Evolutionary conservation across 495 filamentous ascomycete genomes (phyloP).

Genomic region (Penicillium longicatenatum): DNA sequence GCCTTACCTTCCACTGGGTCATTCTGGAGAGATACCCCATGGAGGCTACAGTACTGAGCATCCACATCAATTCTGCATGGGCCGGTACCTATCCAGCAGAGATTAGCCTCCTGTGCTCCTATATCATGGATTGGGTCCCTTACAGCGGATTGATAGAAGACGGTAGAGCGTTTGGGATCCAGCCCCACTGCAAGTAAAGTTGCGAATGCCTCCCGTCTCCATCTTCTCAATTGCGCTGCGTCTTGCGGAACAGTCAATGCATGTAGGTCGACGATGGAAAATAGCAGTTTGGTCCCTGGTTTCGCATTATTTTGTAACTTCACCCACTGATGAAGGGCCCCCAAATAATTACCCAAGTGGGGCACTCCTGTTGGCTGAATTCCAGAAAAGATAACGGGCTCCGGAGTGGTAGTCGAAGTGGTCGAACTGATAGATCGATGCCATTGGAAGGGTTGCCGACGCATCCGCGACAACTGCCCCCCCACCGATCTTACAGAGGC

Average conservation of each 20-base stretch:
- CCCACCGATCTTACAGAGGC: slow-evolving; percentile 7
- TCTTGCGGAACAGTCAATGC: slow-evolving; percentile 81
- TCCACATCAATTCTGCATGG: slow-evolving; percentile 94
- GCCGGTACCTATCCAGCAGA: slow-evolving; percentile 58
- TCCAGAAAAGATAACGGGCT: slow-evolving; percentile 74
- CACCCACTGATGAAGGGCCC: slow-evolving; percentile 87
- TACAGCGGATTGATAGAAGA: slow-evolving; percentile 83
- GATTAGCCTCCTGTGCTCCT: not conserved
- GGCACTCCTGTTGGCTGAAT: slow-evolving; percentile 96
- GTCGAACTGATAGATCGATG: slow-evolving; percentile 20
- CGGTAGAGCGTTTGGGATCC: slow-evolving; percentile 68
- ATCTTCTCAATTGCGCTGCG: slow-evolving; percentile 54
- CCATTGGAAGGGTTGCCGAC: slow-evolving; percentile 8
- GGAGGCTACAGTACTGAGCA: slow-evolving; percentile 83
- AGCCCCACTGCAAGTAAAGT: slow-evolving; percentile 82
- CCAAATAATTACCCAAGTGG: slow-evolving; percentile 96
- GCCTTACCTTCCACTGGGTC: slow-evolving; percentile 94
- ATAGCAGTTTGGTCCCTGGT: slow-evolving; percentile 63
- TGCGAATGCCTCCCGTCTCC: slow-evolving; percentile 74
- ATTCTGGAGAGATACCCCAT: slow-evolving; percentile 90
- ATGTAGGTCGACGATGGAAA: slow-evolving; percentile 88
- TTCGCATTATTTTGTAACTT: slow-evolving; percentile 66
- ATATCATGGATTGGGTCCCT: slow-evolving; percentile 13
- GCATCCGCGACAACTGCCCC: not conserved
- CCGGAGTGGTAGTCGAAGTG: slow-evolving; percentile 14